Evolutionary conservation across 2,329 filamentous ascomycete species (phyloP), one percentile per base, ranked within the genome.

Genomic region (Aureobasidium sp.): DNA sequence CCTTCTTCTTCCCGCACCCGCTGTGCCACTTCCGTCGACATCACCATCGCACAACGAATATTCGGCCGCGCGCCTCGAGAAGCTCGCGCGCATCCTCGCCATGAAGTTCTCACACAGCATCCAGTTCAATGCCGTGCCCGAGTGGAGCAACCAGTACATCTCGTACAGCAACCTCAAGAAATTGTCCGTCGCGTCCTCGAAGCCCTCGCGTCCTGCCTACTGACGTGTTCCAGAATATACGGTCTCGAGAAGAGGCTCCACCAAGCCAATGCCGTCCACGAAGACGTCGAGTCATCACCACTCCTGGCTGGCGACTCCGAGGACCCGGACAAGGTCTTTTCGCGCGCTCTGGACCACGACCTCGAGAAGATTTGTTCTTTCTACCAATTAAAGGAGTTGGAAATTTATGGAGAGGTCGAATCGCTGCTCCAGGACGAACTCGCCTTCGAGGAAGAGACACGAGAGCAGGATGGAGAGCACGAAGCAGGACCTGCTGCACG

Each of bases 31-130:
- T 47, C 55, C 31, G 33, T 25, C 51, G n/a, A 43, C 51, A 45
- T 42, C 51, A 53, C 29, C 53, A 57, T 49, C 42, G 42, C 43
- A 47, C 42, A 58, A 47, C 42, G 43, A 58, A 49, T 27, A 47
- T 40, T 31, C 43, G 29, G 42, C 33, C 37, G 38, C 37, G 43
- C 55, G 55, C 27, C 55, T 47, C 21, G 55, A 47, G 13, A 58
- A 58, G 55, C 42, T 58, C 43, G 55, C 55, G 55, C 55, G 43
- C 35, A 47, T 49, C 4, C 55, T 88, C 84, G 89, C 90, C 71
- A 99, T 99, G 94, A 97, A 97, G 86, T 99, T 99, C 81, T 97
- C 93, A 19, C 94, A 99, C 74, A 97, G 93, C 76, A 87, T 99
- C 68, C 94, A 99, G 80, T 99, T 99, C 78, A 99, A 99, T 79